phyloP scores from a whole-genome alignment of 83 land plant genomes.

The Thuja plicata region DNA sequence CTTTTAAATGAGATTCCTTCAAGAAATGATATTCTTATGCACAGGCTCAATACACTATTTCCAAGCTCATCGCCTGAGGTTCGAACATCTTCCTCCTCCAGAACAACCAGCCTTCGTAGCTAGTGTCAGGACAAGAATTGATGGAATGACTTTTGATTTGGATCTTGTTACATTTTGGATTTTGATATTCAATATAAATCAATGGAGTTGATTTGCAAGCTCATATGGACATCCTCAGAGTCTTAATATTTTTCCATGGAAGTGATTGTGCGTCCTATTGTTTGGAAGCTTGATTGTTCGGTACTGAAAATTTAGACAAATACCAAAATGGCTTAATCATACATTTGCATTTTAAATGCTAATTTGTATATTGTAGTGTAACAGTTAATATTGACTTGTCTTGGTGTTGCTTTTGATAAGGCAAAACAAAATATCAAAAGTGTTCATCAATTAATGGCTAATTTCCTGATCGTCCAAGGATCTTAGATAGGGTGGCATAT shows the following conservation, averaged over 20 bases:
- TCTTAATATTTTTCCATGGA: not conserved
- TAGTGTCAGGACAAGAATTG: not conserved
- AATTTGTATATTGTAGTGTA: not conserved
- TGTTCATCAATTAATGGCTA: not conserved
- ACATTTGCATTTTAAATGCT: not conserved
- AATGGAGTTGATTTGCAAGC: not conserved
- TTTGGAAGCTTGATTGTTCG: not conserved
- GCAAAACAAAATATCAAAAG: not conserved
- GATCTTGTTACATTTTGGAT: not conserved
- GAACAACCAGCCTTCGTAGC: constrained; percentile 10
- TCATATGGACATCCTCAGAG: not conserved
- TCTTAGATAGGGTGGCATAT: not conserved
- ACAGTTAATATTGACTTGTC: not conserved
- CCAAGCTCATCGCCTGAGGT: constrained; percentile 75
- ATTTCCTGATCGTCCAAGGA: not conserved
- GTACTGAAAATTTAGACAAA: not conserved
- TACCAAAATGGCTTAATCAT: not conserved
- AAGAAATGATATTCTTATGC: constrained; percentile 67
- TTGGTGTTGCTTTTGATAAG: not conserved
- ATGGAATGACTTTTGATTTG: not conserved
- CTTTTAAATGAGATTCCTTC: constrained; percentile 82
- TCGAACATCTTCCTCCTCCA: constrained; percentile 40
- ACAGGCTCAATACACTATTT: constrained; percentile 62
- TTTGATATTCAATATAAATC: not conserved
- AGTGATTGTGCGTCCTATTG: not conserved